Base-by-base conservation (phyloP, 1,284 basidiomycete genomes). In the Ceratobasidium sp. region DNA sequence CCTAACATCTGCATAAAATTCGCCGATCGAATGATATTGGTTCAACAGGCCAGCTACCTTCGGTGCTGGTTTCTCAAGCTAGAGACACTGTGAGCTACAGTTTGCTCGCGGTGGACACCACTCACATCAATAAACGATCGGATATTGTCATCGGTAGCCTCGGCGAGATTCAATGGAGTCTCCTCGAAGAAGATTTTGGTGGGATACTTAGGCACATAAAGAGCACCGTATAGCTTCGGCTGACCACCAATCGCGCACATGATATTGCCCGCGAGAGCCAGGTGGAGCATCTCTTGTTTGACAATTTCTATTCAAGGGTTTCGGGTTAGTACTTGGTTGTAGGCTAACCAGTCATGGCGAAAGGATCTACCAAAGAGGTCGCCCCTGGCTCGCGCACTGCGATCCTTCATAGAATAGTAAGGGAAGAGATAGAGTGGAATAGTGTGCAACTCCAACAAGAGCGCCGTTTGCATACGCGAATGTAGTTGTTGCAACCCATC, bases 261-360 rank as follows among this genome's bases (percentile, higher is more conserved):
- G 17, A 71, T 38, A 35, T 71, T 71, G 22, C 70, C 70, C 12
- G 70, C 55, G 8, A 71, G 43, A 15, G 32, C 49, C 13, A 71
- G 57, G 45, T 71, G 70, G n/a, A 71, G 70, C 70, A 71, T 71
- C 40, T 71, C 70, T 29, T 71, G 55, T 22, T 42, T 55, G 10
- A 69, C 68, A 22, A 71, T 49, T 12, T 20, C 70, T 71, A 49
- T 8, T 8, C 8, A 40, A n/a, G n/a, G n/a, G n/a, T n/a, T n/a
- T n/a, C n/a, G n/a, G n/a, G n/a, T n/a, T n/a, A n/a, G n/a, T n/a
- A n/a, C n/a, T n/a, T n/a, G n/a, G n/a, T n/a, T n/a, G n/a, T n/a
- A n/a, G n/a, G n/a, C n/a, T n/a, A n/a, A n/a, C n/a, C n/a, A n/a
- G n/a, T n/a, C n/a, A n/a, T n/a, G n/a, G n/a, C n/a, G n/a, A n/a